Evolutionary conservation across 805 yeast species (phyloP).

Genomic region (Cyberlindnera nakhonratchasimensis): DNA sequence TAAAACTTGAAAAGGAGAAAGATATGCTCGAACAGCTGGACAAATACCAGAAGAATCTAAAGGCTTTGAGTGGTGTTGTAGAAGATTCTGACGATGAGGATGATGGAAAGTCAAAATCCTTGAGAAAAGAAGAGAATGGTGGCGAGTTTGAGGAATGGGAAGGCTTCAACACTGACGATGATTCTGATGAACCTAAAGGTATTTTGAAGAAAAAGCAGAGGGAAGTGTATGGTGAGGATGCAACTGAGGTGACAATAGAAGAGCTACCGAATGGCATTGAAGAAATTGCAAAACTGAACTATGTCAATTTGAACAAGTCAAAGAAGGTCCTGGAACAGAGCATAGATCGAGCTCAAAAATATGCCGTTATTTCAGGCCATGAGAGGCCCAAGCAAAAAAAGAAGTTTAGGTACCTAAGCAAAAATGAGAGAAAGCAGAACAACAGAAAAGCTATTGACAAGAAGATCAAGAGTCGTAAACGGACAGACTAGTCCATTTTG

Average conservation of each 20-base stretch:
- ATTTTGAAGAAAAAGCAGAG: constrained; percentile 27
- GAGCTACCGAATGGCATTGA: constrained; percentile 50
- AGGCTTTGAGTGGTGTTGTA: constrained; percentile 25
- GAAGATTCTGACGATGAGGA: constrained; percentile 21
- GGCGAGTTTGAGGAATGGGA: constrained; percentile 35
- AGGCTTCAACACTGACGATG: constrained; percentile 36
- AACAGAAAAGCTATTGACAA: constrained; percentile 44
- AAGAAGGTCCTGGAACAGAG: constrained; percentile 70
- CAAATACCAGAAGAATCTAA: constrained; percentile 48
- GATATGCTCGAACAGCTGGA: constrained; percentile 62
- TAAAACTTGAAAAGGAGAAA: constrained; percentile 65
- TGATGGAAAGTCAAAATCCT: constrained; percentile 1
- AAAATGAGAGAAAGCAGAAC: constrained; percentile 66
- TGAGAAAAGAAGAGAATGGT: constrained; percentile 31
- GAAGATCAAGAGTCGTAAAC: constrained; percentile 30
- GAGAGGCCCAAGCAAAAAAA: constrained; percentile 39
- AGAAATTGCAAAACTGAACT: constrained; percentile 57
- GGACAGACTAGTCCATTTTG: neutral
- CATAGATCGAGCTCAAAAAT: constrained; percentile 74
- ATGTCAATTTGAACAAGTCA: constrained; percentile 67
- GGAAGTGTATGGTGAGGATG: constrained; percentile 33
- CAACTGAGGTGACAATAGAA: constrained; percentile 46
- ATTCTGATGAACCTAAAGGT: constrained; percentile 24
- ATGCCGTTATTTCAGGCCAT: constrained; percentile 53
- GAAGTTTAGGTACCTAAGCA: constrained; percentile 86